These are phyloP conservation scores for Entomortierella parvispora DNA, from an alignment of 192 early-diverging fungal genomes.

Conservation along the genomic window DNA sequence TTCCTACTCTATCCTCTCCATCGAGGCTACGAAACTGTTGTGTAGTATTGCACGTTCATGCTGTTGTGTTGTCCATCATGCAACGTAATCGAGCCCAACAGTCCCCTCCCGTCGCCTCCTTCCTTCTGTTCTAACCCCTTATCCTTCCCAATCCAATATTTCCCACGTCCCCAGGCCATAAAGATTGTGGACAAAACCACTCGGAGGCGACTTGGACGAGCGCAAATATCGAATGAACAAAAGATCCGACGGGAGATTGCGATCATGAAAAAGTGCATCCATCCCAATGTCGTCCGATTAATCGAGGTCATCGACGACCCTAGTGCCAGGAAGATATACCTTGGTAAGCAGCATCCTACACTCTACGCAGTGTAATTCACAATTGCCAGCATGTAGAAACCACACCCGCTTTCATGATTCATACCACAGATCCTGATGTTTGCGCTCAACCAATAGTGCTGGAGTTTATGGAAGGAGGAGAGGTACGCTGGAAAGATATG, in stretches of 20 bases:
- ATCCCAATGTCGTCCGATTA: conserved; percentile 91
- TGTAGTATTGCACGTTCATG: no score
- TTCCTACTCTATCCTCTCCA: neutral
- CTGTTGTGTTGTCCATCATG: no score
- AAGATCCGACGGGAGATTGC: conserved; percentile 96
- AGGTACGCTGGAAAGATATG: conserved; percentile 86
- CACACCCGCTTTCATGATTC: no score
- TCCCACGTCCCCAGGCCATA: conserved; percentile 45
- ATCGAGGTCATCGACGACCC: conserved; percentile 97
- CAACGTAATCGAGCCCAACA: no score
- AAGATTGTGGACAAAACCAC: conserved; percentile 59
- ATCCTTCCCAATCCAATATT: neutral
- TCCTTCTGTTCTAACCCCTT: neutral
- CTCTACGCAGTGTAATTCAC: no score
- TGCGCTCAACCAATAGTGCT: conserved; percentile 59
- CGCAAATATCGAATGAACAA: conserved; percentile 66
- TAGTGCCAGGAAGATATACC: conserved; percentile 88
- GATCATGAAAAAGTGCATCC: conserved; percentile 94
- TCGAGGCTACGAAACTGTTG: no score
- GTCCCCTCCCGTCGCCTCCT: neutral
- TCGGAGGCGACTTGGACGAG: conserved; percentile 49
- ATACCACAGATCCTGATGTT: neutral
- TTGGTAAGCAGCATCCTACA: conserved; percentile 58
- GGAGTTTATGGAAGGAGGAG: conserved; percentile 93
- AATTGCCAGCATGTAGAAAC: no score